Evolutionary conservation across 2,329 filamentous ascomycete species (phyloP), one percentile per base, ranked within the genome.

Genomic region (Dactylellina haptotyla): DNA sequence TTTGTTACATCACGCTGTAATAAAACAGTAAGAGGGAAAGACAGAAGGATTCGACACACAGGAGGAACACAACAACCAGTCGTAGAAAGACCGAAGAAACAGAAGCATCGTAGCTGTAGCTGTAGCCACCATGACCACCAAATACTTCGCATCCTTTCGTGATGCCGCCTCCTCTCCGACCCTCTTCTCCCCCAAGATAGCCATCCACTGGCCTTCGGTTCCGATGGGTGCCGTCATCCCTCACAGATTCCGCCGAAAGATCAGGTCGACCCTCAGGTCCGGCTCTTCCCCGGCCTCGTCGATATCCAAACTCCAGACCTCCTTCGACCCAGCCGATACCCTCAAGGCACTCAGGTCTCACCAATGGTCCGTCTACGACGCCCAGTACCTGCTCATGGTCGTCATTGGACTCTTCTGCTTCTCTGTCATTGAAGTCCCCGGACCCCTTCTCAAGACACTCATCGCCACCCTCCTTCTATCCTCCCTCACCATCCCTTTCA

Each of bases 351-450:
- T 97, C 75, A 89, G 90, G 78, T 86, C 86, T 72, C 92, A 95
- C 80, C 87, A 87, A 76, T 97, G 92, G 91, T 89, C 87, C 57
- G 83, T 89, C 57, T 90, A 93, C 80, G 94, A 98, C 81, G 86
- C 90, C 41, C 93, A 97, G 82, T 96, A 97, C 81, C 81, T 92
- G 56, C 83, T 94, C 66, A 82, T 96, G 26, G 86, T 88, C 70
- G 85, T 89, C 61, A 81, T 96, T 54, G 88, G 88, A 77, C 87
- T 96, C 77, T 97, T 97, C 83, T 92, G 90, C 59, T 85, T 97
- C 74, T 90, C 86, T 78, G 88, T 97, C 75, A 92, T 94, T 75
- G 90, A 93, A 76, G 86, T 84, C 10, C 88, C 92, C 0, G 92
- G 92, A 0, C 90, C 92, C 0, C 81, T 94, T 63, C 82, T 90